Conservation (phyloP, 139 green algal species). For the Ettlia oleoabundans region DNA sequence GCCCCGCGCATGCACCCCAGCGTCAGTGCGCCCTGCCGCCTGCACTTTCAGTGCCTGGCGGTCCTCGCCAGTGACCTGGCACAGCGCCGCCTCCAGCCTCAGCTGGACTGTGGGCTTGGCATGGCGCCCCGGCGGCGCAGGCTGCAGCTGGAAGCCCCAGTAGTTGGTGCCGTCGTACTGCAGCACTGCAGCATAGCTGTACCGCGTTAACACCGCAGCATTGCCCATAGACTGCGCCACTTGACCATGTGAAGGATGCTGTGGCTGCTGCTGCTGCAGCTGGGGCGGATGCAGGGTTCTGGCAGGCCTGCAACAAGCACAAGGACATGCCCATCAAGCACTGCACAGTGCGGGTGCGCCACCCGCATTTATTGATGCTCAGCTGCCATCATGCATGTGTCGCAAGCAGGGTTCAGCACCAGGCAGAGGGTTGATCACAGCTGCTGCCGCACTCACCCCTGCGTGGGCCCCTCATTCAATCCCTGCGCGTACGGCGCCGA, state of each 20-base stretch:
- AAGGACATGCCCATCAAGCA: no score
- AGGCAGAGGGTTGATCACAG: no score
- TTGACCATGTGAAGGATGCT: background rate
- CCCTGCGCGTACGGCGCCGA: no score
- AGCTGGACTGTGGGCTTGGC: conserved; percentile 54
- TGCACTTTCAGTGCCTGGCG: conserved; percentile 60
- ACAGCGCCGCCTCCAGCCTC: conserved; percentile 60
- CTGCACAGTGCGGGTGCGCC: no score
- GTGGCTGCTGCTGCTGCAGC: background rate
- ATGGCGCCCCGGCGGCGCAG: background rate
- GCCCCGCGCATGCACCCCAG: conserved; percentile 81
- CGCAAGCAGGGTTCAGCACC: no score
- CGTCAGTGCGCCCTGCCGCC: conserved; percentile 79
- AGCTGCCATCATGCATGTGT: no score
- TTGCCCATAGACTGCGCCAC: background rate
- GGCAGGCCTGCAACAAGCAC: no score
- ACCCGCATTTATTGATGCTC: no score
- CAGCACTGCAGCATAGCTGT: conserved; percentile 40
- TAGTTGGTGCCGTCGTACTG: conserved; percentile 61
- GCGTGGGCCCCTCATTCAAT: no score
- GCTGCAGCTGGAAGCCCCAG: conserved; percentile 62
- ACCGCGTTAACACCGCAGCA: background rate
- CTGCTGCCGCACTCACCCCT: no score
- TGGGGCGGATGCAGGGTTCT: no score
- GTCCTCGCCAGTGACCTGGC: conserved; percentile 43